phyloP scores from a whole-genome alignment of 352 stramenopile genomes.

The Pythium scleroteichum region DNA sequence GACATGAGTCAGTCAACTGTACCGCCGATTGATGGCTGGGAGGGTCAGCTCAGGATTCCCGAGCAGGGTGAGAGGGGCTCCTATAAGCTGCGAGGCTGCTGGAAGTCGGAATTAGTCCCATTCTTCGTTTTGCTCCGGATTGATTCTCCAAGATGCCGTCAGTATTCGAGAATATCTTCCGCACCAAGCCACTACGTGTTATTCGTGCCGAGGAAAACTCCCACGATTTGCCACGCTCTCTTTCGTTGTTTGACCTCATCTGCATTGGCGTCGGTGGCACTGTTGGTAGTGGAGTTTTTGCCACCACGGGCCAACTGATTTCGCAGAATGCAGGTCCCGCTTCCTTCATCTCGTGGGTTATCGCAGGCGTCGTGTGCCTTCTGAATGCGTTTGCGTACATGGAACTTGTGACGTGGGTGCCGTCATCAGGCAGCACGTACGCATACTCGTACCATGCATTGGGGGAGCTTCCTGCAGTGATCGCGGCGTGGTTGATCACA shows the following conservation, averaged over 20 bases:
- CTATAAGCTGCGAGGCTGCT: too few relatives aligned
- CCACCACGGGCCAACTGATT: conserved; percentile 79
- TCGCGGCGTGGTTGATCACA: conserved; percentile 87
- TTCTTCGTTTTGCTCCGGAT: background rate
- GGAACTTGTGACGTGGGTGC: conserved; percentile 86
- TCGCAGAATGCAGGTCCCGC: conserved; percentile 71
- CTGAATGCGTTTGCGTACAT: conserved; percentile 89
- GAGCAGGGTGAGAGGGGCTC: too few relatives aligned
- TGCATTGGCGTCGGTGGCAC: conserved; percentile 92
- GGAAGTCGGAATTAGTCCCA: background rate
- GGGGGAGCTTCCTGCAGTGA: conserved; percentile 91
- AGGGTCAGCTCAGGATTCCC: too few relatives aligned
- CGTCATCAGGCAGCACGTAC: conserved; percentile 90
- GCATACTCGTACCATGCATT: conserved; percentile 92
- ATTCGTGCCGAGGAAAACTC: conserved; percentile 76
- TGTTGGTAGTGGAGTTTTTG: conserved; percentile 91
- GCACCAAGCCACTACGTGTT: conserved; percentile 75
- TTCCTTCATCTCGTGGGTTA: conserved; percentile 78
- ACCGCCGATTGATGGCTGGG: too few relatives aligned
- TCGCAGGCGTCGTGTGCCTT: conserved; percentile 80
- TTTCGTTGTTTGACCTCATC: conserved; percentile 89
- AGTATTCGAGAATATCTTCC: conserved; percentile 50
- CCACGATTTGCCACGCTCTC: conserved; percentile 59
- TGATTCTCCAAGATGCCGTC: conserved; percentile 30
- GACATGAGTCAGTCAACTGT: too few relatives aligned